Conservation (phyloP, 805 yeast genomes). For the Candida krabiensis region DNA sequence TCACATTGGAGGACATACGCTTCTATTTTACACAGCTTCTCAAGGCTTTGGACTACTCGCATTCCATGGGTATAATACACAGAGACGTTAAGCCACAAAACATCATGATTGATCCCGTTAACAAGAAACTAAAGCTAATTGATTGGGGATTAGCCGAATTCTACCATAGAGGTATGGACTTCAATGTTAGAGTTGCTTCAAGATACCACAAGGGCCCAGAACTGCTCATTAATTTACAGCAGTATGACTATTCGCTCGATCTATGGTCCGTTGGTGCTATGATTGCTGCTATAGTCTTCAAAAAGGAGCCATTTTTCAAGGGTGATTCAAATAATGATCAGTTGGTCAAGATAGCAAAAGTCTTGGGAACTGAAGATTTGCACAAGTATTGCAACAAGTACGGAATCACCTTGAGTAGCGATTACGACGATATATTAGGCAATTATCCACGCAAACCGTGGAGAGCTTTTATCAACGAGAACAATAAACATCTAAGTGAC, state of each 20-base stretch:
- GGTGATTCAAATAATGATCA: constrained; percentile 92
- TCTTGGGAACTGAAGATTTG: constrained; percentile 80
- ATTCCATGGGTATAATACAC: constrained; percentile 93
- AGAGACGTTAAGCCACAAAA: constrained; percentile 94
- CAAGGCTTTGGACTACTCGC: constrained; percentile 82
- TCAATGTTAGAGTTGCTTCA: constrained; percentile 89
- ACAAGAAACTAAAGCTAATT: constrained; percentile 64
- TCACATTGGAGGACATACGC: constrained; percentile 71
- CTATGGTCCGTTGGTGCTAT: constrained; percentile 92
- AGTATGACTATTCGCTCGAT: constrained; percentile 86
- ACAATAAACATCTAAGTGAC: constrained; percentile 50
- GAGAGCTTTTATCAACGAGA: constrained; percentile 57
- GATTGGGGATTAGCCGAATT: constrained; percentile 97
- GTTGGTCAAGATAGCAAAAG: constrained; percentile 84
- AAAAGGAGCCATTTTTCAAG: constrained; percentile 89
- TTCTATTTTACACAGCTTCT: constrained; percentile 82
- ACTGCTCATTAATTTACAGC: constrained; percentile 74
- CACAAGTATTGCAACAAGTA: constrained; percentile 67
- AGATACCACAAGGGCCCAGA: constrained; percentile 94
- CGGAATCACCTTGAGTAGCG: constrained; percentile 66
- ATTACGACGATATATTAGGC: constrained; percentile 74
- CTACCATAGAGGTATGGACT: constrained; percentile 86
- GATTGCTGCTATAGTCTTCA: constrained; percentile 85
- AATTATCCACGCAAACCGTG: constrained; percentile 67
- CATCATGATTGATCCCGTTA: constrained; percentile 83